A percentile compares a stretch with the other conserved stretches of the same genome.
These are phyloP conservation scores for Zasmidium angulare DNA, from an alignment of 2,329 filamentous ascomycete species.

Conservation along the genomic window DNA sequence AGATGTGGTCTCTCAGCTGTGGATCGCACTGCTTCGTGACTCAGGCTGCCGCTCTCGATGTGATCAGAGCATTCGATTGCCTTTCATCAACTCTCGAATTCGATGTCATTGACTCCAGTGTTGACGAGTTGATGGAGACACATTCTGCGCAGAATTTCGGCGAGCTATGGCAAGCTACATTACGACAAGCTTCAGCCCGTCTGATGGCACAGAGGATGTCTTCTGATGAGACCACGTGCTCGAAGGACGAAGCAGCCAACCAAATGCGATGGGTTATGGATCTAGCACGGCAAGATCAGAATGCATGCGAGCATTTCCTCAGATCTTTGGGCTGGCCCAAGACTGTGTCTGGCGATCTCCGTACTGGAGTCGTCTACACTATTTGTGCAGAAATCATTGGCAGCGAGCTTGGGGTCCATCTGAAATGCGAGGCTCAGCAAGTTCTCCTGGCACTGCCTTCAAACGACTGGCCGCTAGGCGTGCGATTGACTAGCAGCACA, in stretches of 20 bases:
- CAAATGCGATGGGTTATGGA: neutral
- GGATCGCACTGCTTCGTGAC: neutral
- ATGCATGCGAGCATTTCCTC: conserved; percentile 21
- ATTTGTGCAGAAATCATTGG: conserved; percentile 13
- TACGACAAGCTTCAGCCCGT: conserved; percentile 2
- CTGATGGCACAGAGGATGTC: conserved; percentile 15
- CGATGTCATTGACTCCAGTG: too few species aligned
- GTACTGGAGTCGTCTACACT: conserved; percentile 3
- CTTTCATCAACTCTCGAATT: too few species aligned
- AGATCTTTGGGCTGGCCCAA: neutral
- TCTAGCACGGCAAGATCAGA: conserved; percentile 17
- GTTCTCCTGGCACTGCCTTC: conserved; percentile 10
- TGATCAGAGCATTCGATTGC: neutral
- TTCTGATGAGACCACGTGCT: neutral
- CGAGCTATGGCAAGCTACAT: neutral
- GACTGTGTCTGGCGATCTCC: neutral
- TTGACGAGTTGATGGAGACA: neutral
- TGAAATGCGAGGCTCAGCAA: conserved; percentile 17
- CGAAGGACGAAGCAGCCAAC: neutral
- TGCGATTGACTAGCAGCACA: neutral
- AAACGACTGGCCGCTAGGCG: neutral
- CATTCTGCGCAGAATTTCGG: neutral
- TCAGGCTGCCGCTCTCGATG: conserved; percentile 1
- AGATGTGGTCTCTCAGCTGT: neutral
- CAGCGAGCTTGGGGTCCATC: conserved; percentile 3